phyloP scores from a whole-genome alignment of 2,329 filamentous ascomycete genomes.

The Ascochyta fabae region DNA sequence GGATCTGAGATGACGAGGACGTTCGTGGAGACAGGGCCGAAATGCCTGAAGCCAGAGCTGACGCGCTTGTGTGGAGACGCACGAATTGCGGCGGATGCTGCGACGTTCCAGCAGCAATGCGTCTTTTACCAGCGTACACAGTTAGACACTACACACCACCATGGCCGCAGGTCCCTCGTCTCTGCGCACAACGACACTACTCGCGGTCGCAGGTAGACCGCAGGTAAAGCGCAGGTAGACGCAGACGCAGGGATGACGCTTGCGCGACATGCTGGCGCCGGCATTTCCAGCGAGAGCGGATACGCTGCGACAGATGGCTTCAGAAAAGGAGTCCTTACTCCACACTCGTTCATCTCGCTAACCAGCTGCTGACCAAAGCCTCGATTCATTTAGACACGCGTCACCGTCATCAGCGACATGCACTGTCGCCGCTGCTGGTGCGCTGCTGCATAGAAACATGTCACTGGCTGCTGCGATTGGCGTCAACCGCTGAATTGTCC shows the following conservation, averaged over 20 bases:
- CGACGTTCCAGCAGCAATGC: slow-evolving; percentile 12
- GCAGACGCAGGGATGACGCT: slow-evolving; percentile 30
- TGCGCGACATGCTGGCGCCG: slow-evolving; percentile 28
- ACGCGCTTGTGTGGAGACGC: slow-evolving; percentile 25
- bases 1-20: slow-evolving; percentile 36
- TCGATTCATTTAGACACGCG: slow-evolving; percentile 13
- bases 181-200: slow-evolving; percentile 5
- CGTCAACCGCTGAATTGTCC: slow-evolving; percentile 23
- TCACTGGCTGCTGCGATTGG: slow-evolving; percentile 31
- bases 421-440: slow-evolving; percentile 23
- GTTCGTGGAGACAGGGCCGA: slow-evolving; percentile 34
- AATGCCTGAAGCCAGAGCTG: slow-evolving; percentile 30
- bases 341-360: slow-evolving; percentile 50
- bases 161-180: neutral
- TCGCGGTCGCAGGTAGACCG: slow-evolving; percentile 1
- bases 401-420: slow-evolving; percentile 25
- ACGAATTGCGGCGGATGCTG: slow-evolving; percentile 9
- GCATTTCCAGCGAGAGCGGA: slow-evolving; percentile 40
- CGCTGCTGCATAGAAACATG: slow-evolving; percentile 23
- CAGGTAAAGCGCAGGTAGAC: neutral
- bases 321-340: slow-evolving; percentile 40
- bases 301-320: slow-evolving; percentile 21
- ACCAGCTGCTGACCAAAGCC: slow-evolving; percentile 26
- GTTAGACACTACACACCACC: neutral
- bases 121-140: neutral